Evolutionary conservation across 352 stramenopile genomes (phyloP), one percentile per base, ranked within the genome.

Genomic region (Pseudoperonospora humuli): DNA sequence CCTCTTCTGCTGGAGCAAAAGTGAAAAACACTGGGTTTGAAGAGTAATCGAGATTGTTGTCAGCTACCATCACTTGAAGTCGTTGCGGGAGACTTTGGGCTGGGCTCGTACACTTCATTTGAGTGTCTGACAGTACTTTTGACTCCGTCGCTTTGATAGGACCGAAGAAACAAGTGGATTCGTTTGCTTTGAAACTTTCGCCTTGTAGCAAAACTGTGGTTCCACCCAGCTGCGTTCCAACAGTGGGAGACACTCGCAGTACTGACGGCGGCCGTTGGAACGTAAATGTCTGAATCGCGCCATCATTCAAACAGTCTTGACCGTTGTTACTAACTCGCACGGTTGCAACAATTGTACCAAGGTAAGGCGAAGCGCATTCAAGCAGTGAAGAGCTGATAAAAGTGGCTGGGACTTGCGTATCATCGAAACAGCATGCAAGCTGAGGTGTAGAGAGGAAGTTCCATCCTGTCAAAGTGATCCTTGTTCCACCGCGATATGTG

Each of bases 381-480:
- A 93, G 36, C 18, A 60, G 9, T 31, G 79, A 78, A 1, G 65
- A 45, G 24, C 90, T 94, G 13, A 82, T 54, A 43, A 86, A 87
- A 1, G 63, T 69, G 19, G 76, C 79, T 34, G 61, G 52, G 4
- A 85, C 67, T 0, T 38, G 50, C n/a, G 53, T 35, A 9, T 60
- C 48, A 19, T 60, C 64, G 56, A 95, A 92, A 28, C 75, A 84
- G 33, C 84, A 95, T 4, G 68, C 61, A 0, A 93, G 45, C 9
- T 66, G 29, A 2, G 57, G 63, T 1, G 73, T 79, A 8, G 75
- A 57, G 8, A 65, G 13, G 34, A 89, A 86, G 20, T 77, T 65
- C 34, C 45, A 64, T 1, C 79, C 79, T 17, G 51, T 10, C 7
- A 92, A 50, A 9, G 25, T 36, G 3, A 87, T 40, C 3, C 14